phyloP scores from a whole-genome alignment of 345 rosid species.

The Raphanus raphanistrum region DNA sequence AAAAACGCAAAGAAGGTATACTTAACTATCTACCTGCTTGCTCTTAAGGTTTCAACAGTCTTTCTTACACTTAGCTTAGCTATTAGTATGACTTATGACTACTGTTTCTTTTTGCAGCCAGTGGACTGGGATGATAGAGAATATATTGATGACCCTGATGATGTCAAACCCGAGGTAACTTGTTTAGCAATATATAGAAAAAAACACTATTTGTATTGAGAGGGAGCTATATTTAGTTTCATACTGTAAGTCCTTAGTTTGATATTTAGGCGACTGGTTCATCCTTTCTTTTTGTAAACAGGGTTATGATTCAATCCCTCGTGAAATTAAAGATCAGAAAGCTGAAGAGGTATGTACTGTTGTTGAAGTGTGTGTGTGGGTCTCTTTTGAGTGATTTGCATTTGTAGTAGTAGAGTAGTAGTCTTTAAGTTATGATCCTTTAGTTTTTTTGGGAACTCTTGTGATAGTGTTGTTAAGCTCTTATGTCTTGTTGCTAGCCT shows the following conservation, averaged over 20 bases:
- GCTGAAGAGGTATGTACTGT: conserved; percentile 54
- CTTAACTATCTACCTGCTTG: background rate
- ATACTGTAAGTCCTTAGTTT: background rate
- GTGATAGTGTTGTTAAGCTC: conserved; percentile 19
- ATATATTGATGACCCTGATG: conserved; percentile 80
- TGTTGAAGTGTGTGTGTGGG: background rate
- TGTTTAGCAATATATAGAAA: conserved; percentile 7
- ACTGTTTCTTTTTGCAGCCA: conserved; percentile 48
- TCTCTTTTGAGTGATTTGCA: background rate
- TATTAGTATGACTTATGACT: background rate
- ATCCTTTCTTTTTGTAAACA: conserved; percentile 35
- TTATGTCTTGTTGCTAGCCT: conserved; percentile 47
- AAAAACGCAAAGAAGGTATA: conserved; percentile 77
- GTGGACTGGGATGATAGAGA: conserved; percentile 93
- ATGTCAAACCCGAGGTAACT: conserved; percentile 76
- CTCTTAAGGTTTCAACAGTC: background rate
- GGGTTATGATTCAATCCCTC: conserved; percentile 64
- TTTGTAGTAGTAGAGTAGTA: conserved; percentile 17
- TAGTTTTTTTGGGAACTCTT: background rate
- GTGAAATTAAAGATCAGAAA: conserved; percentile 65
- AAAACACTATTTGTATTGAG: background rate
- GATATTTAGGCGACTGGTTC: conserved; percentile 8
- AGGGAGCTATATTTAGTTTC: background rate
- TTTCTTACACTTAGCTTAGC: background rate
- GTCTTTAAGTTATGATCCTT: background rate